Conservation (phyloP, 2,329 filamentous ascomycete species). For the Corinectria fuckeliana region DNA sequence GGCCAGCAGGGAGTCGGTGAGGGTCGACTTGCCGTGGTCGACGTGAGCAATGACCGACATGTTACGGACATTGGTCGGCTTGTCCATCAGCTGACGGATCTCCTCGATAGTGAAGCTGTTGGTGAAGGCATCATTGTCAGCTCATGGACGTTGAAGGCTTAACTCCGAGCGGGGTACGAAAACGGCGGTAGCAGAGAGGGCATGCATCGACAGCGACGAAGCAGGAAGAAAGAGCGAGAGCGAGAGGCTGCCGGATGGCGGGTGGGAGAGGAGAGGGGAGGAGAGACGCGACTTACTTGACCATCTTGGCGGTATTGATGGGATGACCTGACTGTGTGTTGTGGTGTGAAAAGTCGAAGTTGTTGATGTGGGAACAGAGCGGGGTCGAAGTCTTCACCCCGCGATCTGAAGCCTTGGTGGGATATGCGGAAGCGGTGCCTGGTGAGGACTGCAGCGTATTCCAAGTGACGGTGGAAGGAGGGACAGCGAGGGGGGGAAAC, state of each 20-base stretch:
- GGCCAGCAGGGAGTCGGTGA: slow-evolving; percentile 98
- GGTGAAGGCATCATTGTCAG: slow-evolving; percentile 56
- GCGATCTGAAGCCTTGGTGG: slow-evolving; percentile 42
- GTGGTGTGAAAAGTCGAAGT: slow-evolving; percentile 44
- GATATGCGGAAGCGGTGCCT: slow-evolving; percentile 40
- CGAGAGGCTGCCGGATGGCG: slow-evolving; percentile 6
- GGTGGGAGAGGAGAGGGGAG: slow-evolving; percentile 14
- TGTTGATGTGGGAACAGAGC: slow-evolving; percentile 49
- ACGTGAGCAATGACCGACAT: slow-evolving; percentile 99
- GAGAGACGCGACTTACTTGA: slow-evolving; percentile 79
- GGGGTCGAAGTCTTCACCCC: slow-evolving; percentile 54
- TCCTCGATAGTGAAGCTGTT: slow-evolving; percentile 97
- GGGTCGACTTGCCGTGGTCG: slow-evolving; percentile 99
- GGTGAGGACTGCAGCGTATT: slow-evolving; percentile 34
- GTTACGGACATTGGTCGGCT: slow-evolving; percentile 81
- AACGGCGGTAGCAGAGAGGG: slow-evolving; percentile 9
- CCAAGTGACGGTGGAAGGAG: slow-evolving; percentile 45
- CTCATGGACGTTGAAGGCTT: slow-evolving; percentile 41
- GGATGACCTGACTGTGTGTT: slow-evolving; percentile 48
- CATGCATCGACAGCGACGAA: not conserved
- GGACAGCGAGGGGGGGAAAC: slow-evolving; percentile 46
- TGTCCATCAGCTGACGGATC: slow-evolving; percentile 81
- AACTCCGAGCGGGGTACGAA: slow-evolving; percentile 50
- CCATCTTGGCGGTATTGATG: slow-evolving; percentile 92
- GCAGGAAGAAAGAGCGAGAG: not conserved